A percentile compares a stretch with the other conserved stretches of the same genome.
phyloP scores from a whole-genome alignment of 345 rosid species.

The Gossypium anomalum region DNA sequence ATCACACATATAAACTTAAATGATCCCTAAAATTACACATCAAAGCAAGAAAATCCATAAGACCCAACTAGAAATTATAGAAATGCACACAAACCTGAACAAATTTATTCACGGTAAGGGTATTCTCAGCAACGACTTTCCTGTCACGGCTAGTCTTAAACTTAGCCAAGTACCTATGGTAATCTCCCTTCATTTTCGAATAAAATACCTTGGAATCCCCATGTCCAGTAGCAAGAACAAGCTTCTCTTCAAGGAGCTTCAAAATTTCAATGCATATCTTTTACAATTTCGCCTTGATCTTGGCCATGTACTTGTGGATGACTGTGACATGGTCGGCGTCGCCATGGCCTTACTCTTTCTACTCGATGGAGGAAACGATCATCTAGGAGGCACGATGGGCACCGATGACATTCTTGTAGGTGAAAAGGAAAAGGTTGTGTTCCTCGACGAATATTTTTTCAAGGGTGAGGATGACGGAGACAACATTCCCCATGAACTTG shows the following conservation, averaged over 20 bases:
- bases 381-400: slow-evolving; percentile 62
- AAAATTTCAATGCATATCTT: slow-evolving; percentile 11
- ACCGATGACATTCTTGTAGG: slow-evolving; percentile 59
- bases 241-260: slow-evolving; percentile 7
- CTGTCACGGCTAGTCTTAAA: slow-evolving; percentile 11
- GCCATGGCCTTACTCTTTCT: slow-evolving; percentile 44
- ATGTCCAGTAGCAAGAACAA: not conserved
- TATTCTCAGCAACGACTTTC: slow-evolving; percentile 9
- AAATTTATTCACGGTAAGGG: slow-evolving; percentile 13
- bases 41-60: not conserved
- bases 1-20: not conserved
- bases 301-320: slow-evolving; percentile 12
- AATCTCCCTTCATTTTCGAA: slow-evolving; percentile 17
- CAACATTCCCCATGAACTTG: slow-evolving; percentile 30
- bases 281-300: slow-evolving; percentile 15
- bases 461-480: slow-evolving; percentile 13
- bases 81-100: slow-evolving; percentile 5
- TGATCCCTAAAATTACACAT: not conserved
- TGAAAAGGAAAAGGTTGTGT: not conserved
- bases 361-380: slow-evolving; percentile 57
- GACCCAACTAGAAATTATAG: not conserved
- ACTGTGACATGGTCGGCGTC: slow-evolving; percentile 6
- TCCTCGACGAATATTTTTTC: slow-evolving; percentile 49
- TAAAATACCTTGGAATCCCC: slow-evolving; percentile 19
- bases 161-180: slow-evolving; percentile 17